Evolutionary conservation across 192 early-diverging fungal species (phyloP), one percentile per base, ranked within the genome.

Genomic region (Coemansia sp.): DNA sequence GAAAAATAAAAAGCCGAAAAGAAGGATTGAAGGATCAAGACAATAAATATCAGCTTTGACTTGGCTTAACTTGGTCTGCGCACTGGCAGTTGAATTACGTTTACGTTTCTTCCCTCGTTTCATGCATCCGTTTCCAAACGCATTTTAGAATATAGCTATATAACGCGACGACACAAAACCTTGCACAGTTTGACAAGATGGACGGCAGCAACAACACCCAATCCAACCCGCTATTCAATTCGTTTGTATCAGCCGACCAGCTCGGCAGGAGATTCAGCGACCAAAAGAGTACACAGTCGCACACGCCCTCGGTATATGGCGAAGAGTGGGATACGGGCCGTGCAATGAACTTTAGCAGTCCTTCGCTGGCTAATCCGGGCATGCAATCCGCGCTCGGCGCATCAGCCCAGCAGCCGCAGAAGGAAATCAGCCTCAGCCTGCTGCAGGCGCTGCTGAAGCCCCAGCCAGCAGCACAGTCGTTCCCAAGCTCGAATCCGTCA

Each of bases 371-470:
- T 22, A 69, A 68, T 56, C 27, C 47, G 7, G n/a, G 23, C 11
- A 6, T 49, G 47, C 47, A 49, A 27, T 27, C 47, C 14, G 23
- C 12, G 23, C 6, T 22, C 6, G 47, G 23, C 27, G 60, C 66
- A 6, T 45, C 66, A 19, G 58, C 63, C 29, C 73, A 76, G 54
- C 58, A 64, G 58, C 54, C 58, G 6, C 38, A 58, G 25, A 69
- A 69, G 27, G 73, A 76, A 8, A 25, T 66, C n/a, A 65, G 66
- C 49, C 45, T 69, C 24, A 76, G 73, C 27, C 63, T 76, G 28
- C 29, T 76, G 51, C 73, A 76, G 38, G 62, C 73, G 21, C 62
- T 76, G 23, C 44, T 76, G 43, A 76, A 76, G 45, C 66, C 73
- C n/a, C 72, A 74, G 60, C 51, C 63, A 22, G 46, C 35, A 16